Percentiles rank a stretch among this genome's conserved stretches.
Evolutionary conservation across 1,284 basidiomycete genomes (phyloP).

Genomic region (Tilletia caries): DNA sequence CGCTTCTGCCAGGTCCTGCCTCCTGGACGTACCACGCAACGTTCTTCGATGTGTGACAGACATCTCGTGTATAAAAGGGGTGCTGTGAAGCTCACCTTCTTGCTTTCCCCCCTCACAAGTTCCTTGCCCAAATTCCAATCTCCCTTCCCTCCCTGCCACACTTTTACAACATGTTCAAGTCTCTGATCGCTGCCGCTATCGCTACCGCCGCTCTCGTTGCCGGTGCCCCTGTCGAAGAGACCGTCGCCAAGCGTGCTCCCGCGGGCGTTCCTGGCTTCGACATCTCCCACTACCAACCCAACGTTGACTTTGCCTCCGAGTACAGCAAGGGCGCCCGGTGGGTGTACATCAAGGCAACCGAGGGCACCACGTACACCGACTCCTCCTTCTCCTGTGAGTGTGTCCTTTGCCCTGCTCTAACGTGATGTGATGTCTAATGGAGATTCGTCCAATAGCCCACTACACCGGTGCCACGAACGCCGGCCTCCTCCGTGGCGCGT

Average conservation of each 20-base stretch:
- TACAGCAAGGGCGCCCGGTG: conserved; percentile 64
- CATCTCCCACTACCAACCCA: conserved; percentile 62
- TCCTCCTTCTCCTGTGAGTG: conserved; percentile 55
- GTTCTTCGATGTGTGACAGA: too few species aligned
- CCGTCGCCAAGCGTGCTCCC: conserved; percentile 29
- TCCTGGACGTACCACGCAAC: too few species aligned
- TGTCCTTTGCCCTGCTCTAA: not conserved
- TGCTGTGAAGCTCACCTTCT: too few species aligned
- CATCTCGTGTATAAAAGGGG: too few species aligned
- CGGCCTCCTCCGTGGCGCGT: conserved; percentile 63
- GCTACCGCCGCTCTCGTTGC: not conserved
- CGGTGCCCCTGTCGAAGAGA: not conserved
- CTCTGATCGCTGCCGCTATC: not conserved
- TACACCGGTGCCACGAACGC: conserved; percentile 63
- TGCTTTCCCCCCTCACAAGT: not conserved
- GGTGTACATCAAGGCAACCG: conserved; percentile 69
- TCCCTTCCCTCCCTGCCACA: not conserved
- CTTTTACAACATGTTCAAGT: not conserved
- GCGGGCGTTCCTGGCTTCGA: conserved; percentile 48
- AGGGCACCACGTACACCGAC: conserved; percentile 60
- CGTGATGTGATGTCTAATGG: too few species aligned
- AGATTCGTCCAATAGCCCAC: conserved; percentile 40
- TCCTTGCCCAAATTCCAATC: not conserved
- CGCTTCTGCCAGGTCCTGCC: too few species aligned
- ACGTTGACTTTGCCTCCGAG: conserved; percentile 62